phyloP scores from a whole-genome alignment of 2,329 filamentous ascomycete genomes.

The Pseudogymnoascus verrucosus region DNA sequence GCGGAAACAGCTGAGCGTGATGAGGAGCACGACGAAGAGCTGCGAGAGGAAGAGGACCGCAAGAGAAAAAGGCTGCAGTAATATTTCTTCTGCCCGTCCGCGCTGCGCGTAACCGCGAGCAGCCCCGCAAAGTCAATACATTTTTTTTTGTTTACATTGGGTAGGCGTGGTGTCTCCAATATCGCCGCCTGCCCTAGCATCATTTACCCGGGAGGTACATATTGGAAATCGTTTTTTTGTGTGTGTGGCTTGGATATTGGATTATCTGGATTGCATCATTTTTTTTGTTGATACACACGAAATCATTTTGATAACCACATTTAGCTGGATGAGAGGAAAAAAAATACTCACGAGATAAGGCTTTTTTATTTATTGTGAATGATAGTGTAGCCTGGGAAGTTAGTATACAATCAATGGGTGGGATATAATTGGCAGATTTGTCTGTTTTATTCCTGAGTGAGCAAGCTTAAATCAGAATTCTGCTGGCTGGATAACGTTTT shows the following conservation, averaged over 20 bases:
- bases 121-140: background rate
- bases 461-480: background rate
- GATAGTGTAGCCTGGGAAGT: slow-evolving; percentile 14
- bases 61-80: slow-evolving; percentile 54
- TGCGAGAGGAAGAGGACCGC: slow-evolving; percentile 48
- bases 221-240: background rate
- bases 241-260: background rate
- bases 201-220: slow-evolving; percentile 4
- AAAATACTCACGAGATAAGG: background rate
- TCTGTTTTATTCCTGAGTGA: background rate
- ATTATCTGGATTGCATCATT: background rate
- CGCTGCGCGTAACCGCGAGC: background rate
- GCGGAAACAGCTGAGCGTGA: slow-evolving; percentile 59
- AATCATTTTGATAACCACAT: slow-evolving; percentile 6
- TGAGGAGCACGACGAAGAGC: slow-evolving; percentile 58
- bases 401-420: slow-evolving; percentile 15
- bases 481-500: background rate
- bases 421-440: slow-evolving; percentile 13
- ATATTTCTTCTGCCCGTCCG: background rate
- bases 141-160: slow-evolving; percentile 6
- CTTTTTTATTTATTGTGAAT: background rate
- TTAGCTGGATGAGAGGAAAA: background rate
- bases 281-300: slow-evolving; percentile 4
- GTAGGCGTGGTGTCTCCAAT: background rate
- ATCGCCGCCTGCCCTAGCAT: background rate